Conservation (phyloP, 1,284 basidiomycete genomes). For the Cutaneotrichosporon spelunceum region DNA sequence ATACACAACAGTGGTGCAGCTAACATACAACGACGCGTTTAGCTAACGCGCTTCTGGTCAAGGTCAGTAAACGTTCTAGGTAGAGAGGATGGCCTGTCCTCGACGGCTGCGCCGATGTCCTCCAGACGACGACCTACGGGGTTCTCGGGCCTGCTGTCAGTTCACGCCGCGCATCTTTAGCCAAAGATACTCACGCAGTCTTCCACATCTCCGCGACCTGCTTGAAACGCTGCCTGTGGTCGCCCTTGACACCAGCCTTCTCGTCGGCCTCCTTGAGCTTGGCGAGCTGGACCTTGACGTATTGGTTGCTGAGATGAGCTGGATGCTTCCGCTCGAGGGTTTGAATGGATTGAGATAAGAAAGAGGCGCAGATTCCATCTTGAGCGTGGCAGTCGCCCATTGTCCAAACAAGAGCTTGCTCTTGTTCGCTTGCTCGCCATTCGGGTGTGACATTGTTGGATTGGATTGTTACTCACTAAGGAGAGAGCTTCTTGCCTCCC, state of each 20-base stretch:
- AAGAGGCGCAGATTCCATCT: too few species aligned
- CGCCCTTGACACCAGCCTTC: constrained; percentile 44
- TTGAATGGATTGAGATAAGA: not conserved
- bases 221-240: constrained; percentile 51
- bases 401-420: too few species aligned
- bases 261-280: constrained; percentile 50
- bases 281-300: constrained; percentile 51
- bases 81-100: not conserved
- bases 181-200: constrained; percentile 37
- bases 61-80: not conserved
- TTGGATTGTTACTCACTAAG: constrained; percentile 47
- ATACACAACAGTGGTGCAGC: not conserved
- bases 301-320: constrained; percentile 41
- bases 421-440: not conserved
- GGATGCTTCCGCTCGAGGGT: not conserved
- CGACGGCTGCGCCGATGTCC: not conserved
- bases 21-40: not conserved
- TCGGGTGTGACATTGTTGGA: not conserved
- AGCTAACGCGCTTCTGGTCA: not conserved
- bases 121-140: constrained; percentile 35
- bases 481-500: constrained; percentile 33
- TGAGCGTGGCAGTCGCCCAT: too few species aligned
- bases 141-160: constrained; percentile 42
- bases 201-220: constrained; percentile 45
- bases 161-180: not conserved